Percentiles rank a stretch among this genome's conserved stretches.
phyloP scores from a whole-genome alignment of 2,329 filamentous ascomycete genomes.

The Teratosphaeria destructans region DNA sequence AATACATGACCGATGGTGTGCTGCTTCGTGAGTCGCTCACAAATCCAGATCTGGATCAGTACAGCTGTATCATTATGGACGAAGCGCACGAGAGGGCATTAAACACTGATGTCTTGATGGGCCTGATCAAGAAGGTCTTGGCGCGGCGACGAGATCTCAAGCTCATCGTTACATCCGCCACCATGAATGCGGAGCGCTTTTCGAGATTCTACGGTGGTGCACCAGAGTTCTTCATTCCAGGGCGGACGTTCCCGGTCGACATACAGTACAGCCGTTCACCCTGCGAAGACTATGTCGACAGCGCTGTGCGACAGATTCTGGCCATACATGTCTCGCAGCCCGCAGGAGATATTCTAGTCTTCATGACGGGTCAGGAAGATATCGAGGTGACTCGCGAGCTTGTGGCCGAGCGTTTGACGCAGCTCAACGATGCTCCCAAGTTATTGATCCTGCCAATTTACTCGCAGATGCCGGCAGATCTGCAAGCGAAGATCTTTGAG shows the following conservation, averaged over 20 bases:
- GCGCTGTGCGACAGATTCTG: conserved; percentile 88
- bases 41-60: conserved; percentile 85
- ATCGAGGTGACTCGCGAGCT: conserved; percentile 95
- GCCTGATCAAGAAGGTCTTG: conserved; percentile 92
- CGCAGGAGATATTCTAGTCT: conserved; percentile 85
- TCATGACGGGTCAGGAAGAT: conserved; percentile 99
- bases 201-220: conserved; percentile 80
- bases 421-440: conserved; percentile 89
- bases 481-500: conserved; percentile 97
- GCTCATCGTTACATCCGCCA: conserved; percentile 93
- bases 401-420: conserved; percentile 72
- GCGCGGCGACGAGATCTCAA: conserved; percentile 83
- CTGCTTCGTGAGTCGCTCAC: conserved; percentile 85
- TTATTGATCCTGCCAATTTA: conserved; percentile 94
- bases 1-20: conserved; percentile 99
- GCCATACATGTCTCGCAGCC: conserved; percentile 95
- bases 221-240: conserved; percentile 92
- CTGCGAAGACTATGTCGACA: conserved; percentile 95
- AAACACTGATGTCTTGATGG: conserved; percentile 96
- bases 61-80: conserved; percentile 99
- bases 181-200: conserved; percentile 96
- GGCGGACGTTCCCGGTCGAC: conserved; percentile 92
- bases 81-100: conserved; percentile 94
- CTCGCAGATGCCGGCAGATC: conserved; percentile 97
- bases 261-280: conserved; percentile 91